phyloP scores from a whole-genome alignment of 2,329 filamentous ascomycete genomes.

The Epichloe elymi region DNA sequence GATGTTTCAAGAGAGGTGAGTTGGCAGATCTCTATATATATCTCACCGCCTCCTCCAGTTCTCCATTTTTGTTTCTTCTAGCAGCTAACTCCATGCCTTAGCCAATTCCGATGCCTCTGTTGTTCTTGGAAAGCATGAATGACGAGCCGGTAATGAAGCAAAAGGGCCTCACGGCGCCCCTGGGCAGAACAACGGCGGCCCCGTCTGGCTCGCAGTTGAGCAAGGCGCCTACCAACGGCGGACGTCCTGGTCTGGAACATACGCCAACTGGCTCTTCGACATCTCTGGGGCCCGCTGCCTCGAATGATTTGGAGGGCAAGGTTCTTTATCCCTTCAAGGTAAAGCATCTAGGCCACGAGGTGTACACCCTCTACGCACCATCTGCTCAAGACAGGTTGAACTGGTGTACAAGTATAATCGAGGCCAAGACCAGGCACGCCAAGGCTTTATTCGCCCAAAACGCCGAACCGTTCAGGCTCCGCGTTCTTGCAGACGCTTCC shows the following conservation, averaged over 20 bases:
- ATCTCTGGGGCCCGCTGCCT: slow-evolving; percentile 32
- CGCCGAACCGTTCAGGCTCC: slow-evolving; percentile 84
- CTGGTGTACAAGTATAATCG: slow-evolving; percentile 88
- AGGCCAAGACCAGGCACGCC: slow-evolving; percentile 89
- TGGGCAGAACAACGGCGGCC: slow-evolving; percentile 46
- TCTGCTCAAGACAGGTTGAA: slow-evolving; percentile 62
- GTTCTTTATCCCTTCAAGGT: slow-evolving; percentile 89
- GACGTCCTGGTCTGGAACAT: slow-evolving; percentile 51
- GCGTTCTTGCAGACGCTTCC: slow-evolving; percentile 82
- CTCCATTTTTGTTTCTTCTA: slow-evolving; percentile 13
- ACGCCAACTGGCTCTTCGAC: slow-evolving; percentile 53
- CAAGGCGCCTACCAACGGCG: slow-evolving; percentile 39
- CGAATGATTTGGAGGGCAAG: slow-evolving; percentile 63
- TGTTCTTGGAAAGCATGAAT: slow-evolving; percentile 83
- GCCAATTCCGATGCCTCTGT: slow-evolving; percentile 90
- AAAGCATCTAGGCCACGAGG: slow-evolving; percentile 88
- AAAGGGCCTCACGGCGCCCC: slow-evolving; percentile 56
- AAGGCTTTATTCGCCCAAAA: slow-evolving; percentile 82
- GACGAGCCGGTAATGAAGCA: slow-evolving; percentile 82
- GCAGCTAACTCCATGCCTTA: slow-evolving; percentile 16
- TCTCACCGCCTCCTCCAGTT: too few relatives aligned
- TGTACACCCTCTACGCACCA: slow-evolving; percentile 80
- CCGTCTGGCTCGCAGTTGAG: slow-evolving; percentile 45
- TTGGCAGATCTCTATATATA: neutral
- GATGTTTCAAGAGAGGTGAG: slow-evolving; percentile 82